Evolutionary conservation across 495 filamentous ascomycete genomes (phyloP), one percentile per base, ranked within the genome.

Genomic region (Podospora australis): DNA sequence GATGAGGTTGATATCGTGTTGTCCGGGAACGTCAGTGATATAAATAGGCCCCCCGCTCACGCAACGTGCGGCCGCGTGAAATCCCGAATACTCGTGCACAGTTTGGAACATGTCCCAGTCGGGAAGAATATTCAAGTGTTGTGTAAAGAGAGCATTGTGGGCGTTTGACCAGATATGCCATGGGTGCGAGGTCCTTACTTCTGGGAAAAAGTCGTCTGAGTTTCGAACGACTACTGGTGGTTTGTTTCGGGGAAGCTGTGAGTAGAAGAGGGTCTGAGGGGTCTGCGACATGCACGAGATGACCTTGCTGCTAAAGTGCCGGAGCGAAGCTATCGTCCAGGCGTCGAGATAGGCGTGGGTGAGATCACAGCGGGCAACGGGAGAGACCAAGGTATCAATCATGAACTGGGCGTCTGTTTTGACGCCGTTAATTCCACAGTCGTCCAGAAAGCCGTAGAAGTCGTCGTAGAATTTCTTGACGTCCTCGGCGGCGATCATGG

Each of bases 41-140:
- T 90, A 95, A 30, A 98, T 81, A 0, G 91, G 92, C 2, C 92
- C 92, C 1, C 92, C 92, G 42, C 82, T 87, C 8, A 98, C 78
- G 64, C 88, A 95, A 13, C 92, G 77, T 9, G 88, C 90, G 9
- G 92, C 89, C 23, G 86, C 92, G 44, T 98, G 92, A 66, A 90
- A 92, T 0, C 74, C 75, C 1, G 82, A 82, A 55, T 86, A 92
- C 2, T 77, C 70, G 58, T 91, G 87, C 13, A 66, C 63, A 1
- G 92, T 95, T 61, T 98, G 92, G 65, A 98, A 98, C 92, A 98
- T 97, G 65, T 97, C 92, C 92, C 92, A 98, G 65, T 98, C 92
- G 0, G 90, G 90, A 2, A 78, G 55, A 10, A 70, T 40, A 46
- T 75, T 72, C 14, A 79, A 57, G 48, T 78, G 72, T 41, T 74